phyloP scores from a whole-genome alignment of 2,329 filamentous ascomycete species.

The Aspergillus ustus region DNA sequence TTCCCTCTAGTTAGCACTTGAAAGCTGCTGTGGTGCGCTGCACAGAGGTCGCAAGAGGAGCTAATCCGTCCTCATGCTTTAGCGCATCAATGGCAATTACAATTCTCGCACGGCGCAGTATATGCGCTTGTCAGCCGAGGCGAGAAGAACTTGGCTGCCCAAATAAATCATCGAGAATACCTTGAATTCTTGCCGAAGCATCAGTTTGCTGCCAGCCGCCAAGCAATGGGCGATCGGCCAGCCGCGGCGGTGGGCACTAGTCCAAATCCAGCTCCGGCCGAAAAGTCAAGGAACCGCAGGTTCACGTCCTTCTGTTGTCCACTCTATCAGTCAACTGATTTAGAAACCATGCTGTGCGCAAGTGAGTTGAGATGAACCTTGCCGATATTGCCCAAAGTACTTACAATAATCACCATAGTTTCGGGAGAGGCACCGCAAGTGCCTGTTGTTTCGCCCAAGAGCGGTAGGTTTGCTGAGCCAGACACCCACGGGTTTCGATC shows the following conservation, averaged over 20 bases:
- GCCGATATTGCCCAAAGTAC: slow-evolving; percentile 4
- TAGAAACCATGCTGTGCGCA: slow-evolving; percentile 62
- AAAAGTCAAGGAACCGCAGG: slow-evolving; percentile 43
- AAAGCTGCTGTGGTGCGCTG: neutral
- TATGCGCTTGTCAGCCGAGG: slow-evolving; percentile 2
- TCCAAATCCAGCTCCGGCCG: slow-evolving; percentile 36
- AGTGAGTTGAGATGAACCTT: slow-evolving; percentile 56
- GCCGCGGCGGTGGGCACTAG: slow-evolving; percentile 34
- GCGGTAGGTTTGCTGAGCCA: slow-evolving; percentile 63
- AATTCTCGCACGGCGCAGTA: neutral
- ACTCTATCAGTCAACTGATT: slow-evolving; percentile 26
- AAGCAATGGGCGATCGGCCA: slow-evolving; percentile 29
- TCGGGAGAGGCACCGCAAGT: slow-evolving; percentile 95
- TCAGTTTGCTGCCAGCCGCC: slow-evolving; percentile 8
- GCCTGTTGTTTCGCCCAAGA: slow-evolving; percentile 93
- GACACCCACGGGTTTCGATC: slow-evolving; percentile 20
- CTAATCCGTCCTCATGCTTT: slow-evolving; percentile 5
- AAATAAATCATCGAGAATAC: neutral
- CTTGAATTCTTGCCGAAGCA: neutral
- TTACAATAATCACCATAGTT: slow-evolving; percentile 60
- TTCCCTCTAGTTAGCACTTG: neutral
- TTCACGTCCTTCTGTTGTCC: slow-evolving; percentile 34
- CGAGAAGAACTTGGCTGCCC: neutral
- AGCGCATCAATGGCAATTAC: neutral
- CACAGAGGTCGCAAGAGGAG: neutral